Base-by-base conservation (phyloP, 805 yeast species). In the Kodamaea restingae region DNA sequence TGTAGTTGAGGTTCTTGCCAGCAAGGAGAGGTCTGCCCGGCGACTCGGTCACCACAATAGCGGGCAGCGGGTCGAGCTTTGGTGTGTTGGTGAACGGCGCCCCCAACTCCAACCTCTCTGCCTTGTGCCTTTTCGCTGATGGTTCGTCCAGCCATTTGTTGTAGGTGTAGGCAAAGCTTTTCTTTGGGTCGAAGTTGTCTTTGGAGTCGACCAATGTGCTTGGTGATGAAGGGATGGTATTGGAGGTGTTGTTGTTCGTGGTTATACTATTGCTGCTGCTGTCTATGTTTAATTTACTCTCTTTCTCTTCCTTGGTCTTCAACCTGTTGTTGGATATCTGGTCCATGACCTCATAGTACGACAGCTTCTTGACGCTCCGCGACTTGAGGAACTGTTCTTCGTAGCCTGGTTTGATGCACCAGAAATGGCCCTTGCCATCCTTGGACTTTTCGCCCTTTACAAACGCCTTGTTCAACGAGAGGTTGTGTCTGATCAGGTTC, bases 401-500 rank as follows among this genome's bases (percentile, higher is more conserved):
- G 54, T 71, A 77, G 4, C 95, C 96, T n/a, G 76, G 68, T 45
- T 81, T 85, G 37, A 91, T 84, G 50, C 83, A 79, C 98, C 98
- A 91, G 60, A 83, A 91, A 64, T 90, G 96, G 22, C 93, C 93
- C 58, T 85, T 85, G 6, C 91, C 88, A 63, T 84, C 95, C 49
- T 84, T 83, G 9, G 96, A 90, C 58, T 90, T 84, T 49, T 86
- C 95, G 15, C 93, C 82, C 63, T 91, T 91, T 35, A 84, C 73
- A 56, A 91, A 91, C 0, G 97, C 96, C 56, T 93, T 93, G 62
- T 91, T 93, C 51, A 91, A 72, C 9, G 96, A 88, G 21, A 91
- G 68, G 50, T 93, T 91, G 63, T 91, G 98, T 45, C 98, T 80
- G 46, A 91, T 93, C 24, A 96, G 90, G 63, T 91, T 91, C 63